phyloP scores from a whole-genome alignment of 371 early-diverging fungal species.

The Coemansia sp. region DNA sequence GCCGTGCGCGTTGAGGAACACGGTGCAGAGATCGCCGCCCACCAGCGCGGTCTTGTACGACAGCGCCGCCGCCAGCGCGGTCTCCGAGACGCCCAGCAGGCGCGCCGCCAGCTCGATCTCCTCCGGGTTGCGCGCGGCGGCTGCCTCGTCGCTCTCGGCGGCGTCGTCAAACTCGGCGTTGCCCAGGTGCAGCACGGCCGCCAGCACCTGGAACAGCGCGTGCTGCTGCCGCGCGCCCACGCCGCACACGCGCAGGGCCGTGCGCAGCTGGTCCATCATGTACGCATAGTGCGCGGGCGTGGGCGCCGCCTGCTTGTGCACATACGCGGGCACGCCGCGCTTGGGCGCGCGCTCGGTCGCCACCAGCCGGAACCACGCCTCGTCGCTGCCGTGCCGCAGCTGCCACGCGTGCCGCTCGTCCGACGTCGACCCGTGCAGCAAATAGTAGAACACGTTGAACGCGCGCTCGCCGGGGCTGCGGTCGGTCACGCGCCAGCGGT shows the following conservation, averaged over 20 bases:
- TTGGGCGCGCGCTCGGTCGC: slow-evolving; percentile 31
- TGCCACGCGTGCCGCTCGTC: slow-evolving; percentile 62
- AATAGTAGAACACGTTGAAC: slow-evolving; percentile 89
- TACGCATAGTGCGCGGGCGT: slow-evolving; percentile 34
- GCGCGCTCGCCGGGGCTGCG: slow-evolving; percentile 69
- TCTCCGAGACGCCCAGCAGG: slow-evolving; percentile 74
- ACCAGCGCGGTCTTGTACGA: slow-evolving; percentile 66
- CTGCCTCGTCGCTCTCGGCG: slow-evolving; percentile 61
- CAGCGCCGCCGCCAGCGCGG: slow-evolving; percentile 68
- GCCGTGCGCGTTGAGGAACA: slow-evolving; percentile 75
- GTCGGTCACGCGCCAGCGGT: slow-evolving; percentile 71
- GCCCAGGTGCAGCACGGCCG: slow-evolving; percentile 79
- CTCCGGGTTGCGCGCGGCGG: slow-evolving; percentile 63
- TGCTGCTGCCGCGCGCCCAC: slow-evolving; percentile 71
- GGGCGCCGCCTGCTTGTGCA: slow-evolving; percentile 6
- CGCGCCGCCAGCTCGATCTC: slow-evolving; percentile 72
- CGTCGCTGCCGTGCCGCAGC: slow-evolving; percentile 56
- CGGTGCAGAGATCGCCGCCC: slow-evolving; percentile 80
- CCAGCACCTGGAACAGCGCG: slow-evolving; percentile 67
- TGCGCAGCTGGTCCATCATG: slow-evolving; percentile 65
- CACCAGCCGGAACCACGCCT: slow-evolving; percentile 59
- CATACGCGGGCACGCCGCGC: slow-evolving; percentile 6
- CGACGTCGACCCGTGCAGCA: slow-evolving; percentile 62
- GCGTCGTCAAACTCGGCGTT: slow-evolving; percentile 67
- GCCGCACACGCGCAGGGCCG: slow-evolving; percentile 72